Conservation (phyloP, 495 filamentous ascomycete genomes). For the Aspergillus avenaceus region DNA sequence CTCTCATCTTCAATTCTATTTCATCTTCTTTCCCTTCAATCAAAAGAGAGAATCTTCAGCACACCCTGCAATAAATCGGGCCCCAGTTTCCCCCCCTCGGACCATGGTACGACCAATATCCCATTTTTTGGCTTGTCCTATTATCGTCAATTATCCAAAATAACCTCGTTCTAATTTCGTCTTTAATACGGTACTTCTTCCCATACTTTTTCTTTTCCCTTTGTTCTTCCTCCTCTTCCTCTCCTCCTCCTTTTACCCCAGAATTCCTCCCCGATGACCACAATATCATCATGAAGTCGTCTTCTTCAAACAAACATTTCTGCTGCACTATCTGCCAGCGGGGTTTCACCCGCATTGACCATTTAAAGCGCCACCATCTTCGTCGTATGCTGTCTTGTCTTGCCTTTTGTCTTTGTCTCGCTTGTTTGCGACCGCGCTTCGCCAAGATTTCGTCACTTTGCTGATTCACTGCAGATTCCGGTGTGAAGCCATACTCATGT, state of each 20-base stretch:
- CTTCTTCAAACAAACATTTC: conserved; percentile 39
- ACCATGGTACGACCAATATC: not conserved
- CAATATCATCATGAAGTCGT: conserved; percentile 29
- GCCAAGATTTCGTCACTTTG: conserved; percentile 13
- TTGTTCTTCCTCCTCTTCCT: conserved; percentile 10
- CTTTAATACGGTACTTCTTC: not conserved
- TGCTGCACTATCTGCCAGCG: conserved; percentile 44
- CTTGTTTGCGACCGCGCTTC: not conserved
- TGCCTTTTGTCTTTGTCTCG: not conserved
- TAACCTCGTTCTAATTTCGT: not conserved
- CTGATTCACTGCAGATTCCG: conserved; percentile 31
- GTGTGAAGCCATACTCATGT: conserved; percentile 44
- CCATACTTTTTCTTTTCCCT: not conserved
- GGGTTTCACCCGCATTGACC: conserved; percentile 46
- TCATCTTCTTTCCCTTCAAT: not conserved
- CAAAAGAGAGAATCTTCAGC: not conserved
- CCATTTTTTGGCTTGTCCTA: not conserved
- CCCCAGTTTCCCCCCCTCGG: not conserved
- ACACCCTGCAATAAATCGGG: not conserved
- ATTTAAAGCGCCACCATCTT: conserved; percentile 45
- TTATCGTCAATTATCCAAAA: not conserved
- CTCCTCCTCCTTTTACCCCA: conserved; percentile 17
- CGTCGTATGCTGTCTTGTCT: conserved; percentile 30
- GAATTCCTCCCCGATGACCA: conserved; percentile 36
- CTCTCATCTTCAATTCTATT: not conserved